Evolutionary conservation across 129 eudicot genomes (phyloP), one percentile per base, ranked within the genome.

Genomic region (Pseudognaphalium luteoalbum): DNA sequence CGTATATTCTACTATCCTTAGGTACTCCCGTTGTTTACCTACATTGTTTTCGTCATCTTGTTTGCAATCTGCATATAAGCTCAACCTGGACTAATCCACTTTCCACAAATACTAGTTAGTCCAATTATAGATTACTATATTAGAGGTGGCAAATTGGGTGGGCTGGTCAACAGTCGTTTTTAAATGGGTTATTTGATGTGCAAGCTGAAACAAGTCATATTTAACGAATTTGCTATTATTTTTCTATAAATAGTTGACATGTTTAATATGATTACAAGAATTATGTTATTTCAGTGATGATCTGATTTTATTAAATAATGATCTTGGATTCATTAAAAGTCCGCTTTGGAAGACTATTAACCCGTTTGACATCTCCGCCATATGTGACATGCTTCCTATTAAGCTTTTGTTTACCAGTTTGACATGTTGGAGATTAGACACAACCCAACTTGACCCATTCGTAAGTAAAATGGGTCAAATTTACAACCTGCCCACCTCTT

Each of bases 1-100:
- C 78, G 96, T 94, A 75, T 94, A 94, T 86, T 94, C 99, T 77
- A 87, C 93, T 58, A 94, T 94, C n/a, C 96, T 94, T 16, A 91
- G 99, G 99, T 94, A 81, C 47, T 1, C 63, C 65, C 34, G 41
- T 2, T 76, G 25, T 75, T 66, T 33, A 9, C 17, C 41, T 4
- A 25, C 28, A 25, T 33, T 70, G 17, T 2, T 30, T 37, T 32
- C 57, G 12, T 74, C 20, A 22, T 54, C 17, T 57, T 56, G 0
- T 2, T 21, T 50, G 15, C 8, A 66, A 67, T 8, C 44, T 61
- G 76, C 66, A 76, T 29, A 30, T 68, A 61, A 74, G 60, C 41
- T 67, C 63, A 56, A 68, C 64, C 54, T 42, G 56, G 29, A 67
- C 61, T 33, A 72, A 72, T 52, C 30, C 52, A 44, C 52, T 44